Percentiles rank a stretch among this genome's conserved stretches.
These are phyloP conservation scores for Pontederia paniculata DNA, from an alignment of 176 grass and related monocot genomes.

Conservation along the genomic window DNA sequence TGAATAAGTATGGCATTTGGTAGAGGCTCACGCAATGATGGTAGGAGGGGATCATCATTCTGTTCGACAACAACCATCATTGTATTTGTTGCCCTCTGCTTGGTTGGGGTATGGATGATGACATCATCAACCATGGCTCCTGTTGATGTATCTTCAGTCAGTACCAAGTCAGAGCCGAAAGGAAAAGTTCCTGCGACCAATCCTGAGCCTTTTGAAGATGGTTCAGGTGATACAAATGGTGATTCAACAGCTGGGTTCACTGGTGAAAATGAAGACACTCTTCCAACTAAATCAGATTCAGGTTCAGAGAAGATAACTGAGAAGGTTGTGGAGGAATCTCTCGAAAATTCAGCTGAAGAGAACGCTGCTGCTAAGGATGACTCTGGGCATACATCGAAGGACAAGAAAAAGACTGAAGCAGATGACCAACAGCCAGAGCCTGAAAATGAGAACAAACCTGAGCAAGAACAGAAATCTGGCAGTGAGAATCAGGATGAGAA, in stretches of 20 bases:
- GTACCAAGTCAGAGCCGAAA: constrained; percentile 36
- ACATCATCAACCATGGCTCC: constrained; percentile 69
- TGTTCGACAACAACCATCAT: constrained; percentile 66
- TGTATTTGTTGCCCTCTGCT: constrained; percentile 65
- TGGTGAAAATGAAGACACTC: constrained; percentile 22
- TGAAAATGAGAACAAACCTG: constrained; percentile 28
- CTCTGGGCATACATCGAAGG: constrained; percentile 1
- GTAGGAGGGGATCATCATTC: constrained; percentile 55
- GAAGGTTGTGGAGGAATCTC: constrained; percentile 26
- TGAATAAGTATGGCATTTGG: constrained; percentile 52
- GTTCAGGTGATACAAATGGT: constrained; percentile 26
- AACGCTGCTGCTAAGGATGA: constrained; percentile 39
- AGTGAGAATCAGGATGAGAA: constrained; percentile 16
- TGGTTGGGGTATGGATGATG: constrained; percentile 92
- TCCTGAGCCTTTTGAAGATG: constrained; percentile 29
- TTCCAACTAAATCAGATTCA: constrained; percentile 32
- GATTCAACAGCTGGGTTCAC: constrained; percentile 27
- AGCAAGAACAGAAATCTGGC: constrained; percentile 34
- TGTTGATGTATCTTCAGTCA: constrained; percentile 28
- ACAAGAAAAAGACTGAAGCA: constrained; percentile 1
- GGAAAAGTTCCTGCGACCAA: constrained; percentile 20
- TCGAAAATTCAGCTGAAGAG: constrained; percentile 25
- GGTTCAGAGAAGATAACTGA: constrained; percentile 28
- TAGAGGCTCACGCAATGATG: constrained; percentile 58
- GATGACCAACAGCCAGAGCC: constrained; percentile 19